These are phyloP conservation scores for Ceratobasidium sp. DNA, from an alignment of 1,284 basidiomycete genomes.

Conservation along the genomic window DNA sequence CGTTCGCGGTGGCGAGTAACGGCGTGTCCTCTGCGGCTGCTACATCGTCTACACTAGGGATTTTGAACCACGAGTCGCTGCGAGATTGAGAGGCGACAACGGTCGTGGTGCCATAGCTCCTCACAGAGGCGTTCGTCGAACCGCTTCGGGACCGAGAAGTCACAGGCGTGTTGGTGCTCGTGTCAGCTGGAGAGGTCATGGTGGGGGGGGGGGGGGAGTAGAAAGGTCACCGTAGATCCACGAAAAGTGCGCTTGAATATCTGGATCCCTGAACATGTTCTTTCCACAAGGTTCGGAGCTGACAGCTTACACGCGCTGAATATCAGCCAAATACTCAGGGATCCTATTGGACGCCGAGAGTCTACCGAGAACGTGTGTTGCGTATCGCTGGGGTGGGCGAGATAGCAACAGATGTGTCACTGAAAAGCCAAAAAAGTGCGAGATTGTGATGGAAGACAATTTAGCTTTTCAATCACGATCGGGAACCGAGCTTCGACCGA, in stretches of 20 bases:
- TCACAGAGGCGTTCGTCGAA: conserved; percentile 22
- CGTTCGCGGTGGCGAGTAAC: background rate
- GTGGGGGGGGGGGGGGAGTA: background rate
- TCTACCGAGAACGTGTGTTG: background rate
- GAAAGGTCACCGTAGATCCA: background rate
- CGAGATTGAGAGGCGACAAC: conserved; percentile 20
- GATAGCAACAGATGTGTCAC: background rate
- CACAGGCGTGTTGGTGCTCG: background rate
- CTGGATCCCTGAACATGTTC: background rate
- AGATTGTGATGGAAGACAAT: conserved; percentile 21
- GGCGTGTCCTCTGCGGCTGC: background rate
- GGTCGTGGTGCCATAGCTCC: conserved; percentile 31
- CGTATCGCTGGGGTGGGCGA: background rate
- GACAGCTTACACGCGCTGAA: background rate
- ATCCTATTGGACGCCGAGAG: background rate
- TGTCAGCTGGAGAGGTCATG: background rate
- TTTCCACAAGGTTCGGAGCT: background rate
- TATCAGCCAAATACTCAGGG: background rate
- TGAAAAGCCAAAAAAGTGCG: background rate
- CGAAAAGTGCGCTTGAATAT: background rate
- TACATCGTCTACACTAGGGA: background rate
- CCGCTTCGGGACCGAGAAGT: conserved; percentile 23
- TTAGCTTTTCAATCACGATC: conserved; percentile 10
- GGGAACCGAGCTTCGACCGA: conserved; percentile 19
- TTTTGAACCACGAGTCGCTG: conserved; percentile 24